Conservation (phyloP, 2,329 filamentous ascomycete genomes). For the Chaetomium sp. region DNA sequence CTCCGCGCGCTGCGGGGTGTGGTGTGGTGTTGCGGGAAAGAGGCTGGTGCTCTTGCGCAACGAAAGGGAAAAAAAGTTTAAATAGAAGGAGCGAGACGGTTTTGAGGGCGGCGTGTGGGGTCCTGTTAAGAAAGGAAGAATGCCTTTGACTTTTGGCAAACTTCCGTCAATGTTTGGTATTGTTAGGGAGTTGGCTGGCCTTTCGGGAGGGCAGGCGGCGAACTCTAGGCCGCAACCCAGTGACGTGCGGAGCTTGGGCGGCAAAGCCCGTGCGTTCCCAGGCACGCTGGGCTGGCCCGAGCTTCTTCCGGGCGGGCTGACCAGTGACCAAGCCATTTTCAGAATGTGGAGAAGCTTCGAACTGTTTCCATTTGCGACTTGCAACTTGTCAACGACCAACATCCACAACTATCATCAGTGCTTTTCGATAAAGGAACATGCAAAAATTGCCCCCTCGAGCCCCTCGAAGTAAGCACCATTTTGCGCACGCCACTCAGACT, state of each 20-base stretch:
- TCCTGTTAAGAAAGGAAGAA: conserved; percentile 2
- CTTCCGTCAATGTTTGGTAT: conserved; percentile 9
- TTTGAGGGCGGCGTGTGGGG: background rate
- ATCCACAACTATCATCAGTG: too few species aligned
- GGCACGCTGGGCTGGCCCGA: conserved; percentile 16
- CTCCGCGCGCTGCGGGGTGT: background rate
- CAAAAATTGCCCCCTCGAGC: too few species aligned
- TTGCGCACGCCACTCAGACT: too few species aligned
- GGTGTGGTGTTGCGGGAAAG: conserved; percentile 2
- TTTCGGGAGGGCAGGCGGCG: background rate
- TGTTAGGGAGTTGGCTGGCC: conserved; percentile 15
- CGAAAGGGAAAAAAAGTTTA: background rate
- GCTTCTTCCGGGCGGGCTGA: background rate
- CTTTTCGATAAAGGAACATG: too few species aligned
- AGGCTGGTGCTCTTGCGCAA: conserved; percentile 1
- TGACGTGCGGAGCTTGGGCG: conserved; percentile 28
- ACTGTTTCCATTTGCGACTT: conserved; percentile 14
- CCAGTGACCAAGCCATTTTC: conserved; percentile 6
- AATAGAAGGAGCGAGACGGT: background rate
- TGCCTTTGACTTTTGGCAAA: conserved; percentile 4
- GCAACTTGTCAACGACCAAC: too few species aligned
- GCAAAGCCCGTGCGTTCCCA: conserved; percentile 23
- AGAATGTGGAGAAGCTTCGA: conserved; percentile 18
- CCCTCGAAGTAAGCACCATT: too few species aligned
- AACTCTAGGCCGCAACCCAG: conserved; percentile 26